Base-by-base conservation (phyloP, 2,329 filamentous ascomycete genomes). In the Sporothrix mexicana region DNA sequence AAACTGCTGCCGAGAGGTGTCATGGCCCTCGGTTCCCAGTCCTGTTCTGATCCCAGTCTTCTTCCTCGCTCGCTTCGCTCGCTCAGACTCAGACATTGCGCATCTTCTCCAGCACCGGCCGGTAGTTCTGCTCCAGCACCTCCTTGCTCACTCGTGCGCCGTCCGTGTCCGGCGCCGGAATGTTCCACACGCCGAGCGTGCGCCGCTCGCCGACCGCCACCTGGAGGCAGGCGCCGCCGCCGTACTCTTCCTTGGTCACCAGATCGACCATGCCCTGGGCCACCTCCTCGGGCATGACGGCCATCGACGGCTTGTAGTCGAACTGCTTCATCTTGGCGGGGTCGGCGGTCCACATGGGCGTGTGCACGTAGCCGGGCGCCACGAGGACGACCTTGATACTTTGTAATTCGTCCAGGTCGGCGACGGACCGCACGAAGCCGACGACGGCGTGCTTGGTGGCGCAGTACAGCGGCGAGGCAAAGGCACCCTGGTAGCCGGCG, bases 391-490 rank as follows among this genome's bases (percentile, higher is more conserved):
- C 53, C n/a, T 72, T 72, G 66, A 72, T 72, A 45, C 47, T 49
- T 17, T 72, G 64, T 3, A 72, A n/a, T n/a, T 43, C 47, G 55
- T 72, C 71, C 8, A 72, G 66, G n/a, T 62, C 66, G 4, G 64
- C 78, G 78, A 83, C 78, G 9, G 78, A 80, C 51, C 80, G 78
- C 13, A 79, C 77, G 70, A 83, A 83, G 0, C 81, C 81, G 5
- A 82, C 78, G n/a, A 82, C 70, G 0, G 80, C 81, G 70, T 82
- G 80, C 73, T 83, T 83, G 7, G 77, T 77, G 0, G 82, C 80
- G 67, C 74, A 75, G 74, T 83, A 83, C 12, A 83, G 47, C 15
- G 81, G 76, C 7, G 76, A 73, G n/a, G 76, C 72, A 69, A 80
- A 81, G 3, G 73, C 61, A 1, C 78, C 79, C 23, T 51, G 23